phyloP scores from a whole-genome alignment of 2,329 filamentous ascomycete genomes.

The Furcasterigmium furcatum region DNA sequence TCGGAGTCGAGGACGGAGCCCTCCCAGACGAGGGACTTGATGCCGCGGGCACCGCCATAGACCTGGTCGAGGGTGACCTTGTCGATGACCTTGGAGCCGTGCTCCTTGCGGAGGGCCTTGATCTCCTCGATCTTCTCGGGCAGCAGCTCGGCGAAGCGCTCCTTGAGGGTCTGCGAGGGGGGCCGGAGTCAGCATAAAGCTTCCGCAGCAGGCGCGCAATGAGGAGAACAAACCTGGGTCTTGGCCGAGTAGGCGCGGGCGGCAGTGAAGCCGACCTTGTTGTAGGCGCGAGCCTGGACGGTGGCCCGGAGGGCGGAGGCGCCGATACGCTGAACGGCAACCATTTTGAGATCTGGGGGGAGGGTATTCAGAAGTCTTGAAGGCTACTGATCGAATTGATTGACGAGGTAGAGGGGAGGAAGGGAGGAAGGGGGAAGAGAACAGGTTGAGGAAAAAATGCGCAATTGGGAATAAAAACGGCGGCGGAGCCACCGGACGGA shows the following conservation, averaged over 20 bases:
- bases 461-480: conserved; percentile 15
- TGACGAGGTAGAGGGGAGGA: conserved; percentile 18
- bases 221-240: conserved; percentile 76
- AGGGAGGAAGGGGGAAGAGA: conserved; percentile 20
- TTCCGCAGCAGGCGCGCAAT: no score
- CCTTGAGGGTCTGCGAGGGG: conserved; percentile 77
- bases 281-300: conserved; percentile 63
- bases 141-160: conserved; percentile 94
- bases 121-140: conserved; percentile 98
- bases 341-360: conserved; percentile 56
- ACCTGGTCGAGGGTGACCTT: conserved; percentile 99
- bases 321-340: conserved; percentile 77
- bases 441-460: conserved; percentile 17
- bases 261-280: conserved; percentile 74
- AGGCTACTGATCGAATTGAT: conserved; percentile 15
- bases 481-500: conserved; percentile 8
- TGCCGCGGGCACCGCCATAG: conserved; percentile 97
- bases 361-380: no score
- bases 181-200: conserved; percentile 16
- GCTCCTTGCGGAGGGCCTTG: conserved; percentile 96
- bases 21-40: conserved; percentile 99
- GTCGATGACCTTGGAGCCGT: conserved; percentile 92
- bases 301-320: conserved; percentile 79
- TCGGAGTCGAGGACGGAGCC: conserved; percentile 96
- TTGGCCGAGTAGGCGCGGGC: conserved; percentile 92